Conservation (phyloP, 768 basidiomycete genomes). For the Hygrophoropsis aurantiaca region DNA sequence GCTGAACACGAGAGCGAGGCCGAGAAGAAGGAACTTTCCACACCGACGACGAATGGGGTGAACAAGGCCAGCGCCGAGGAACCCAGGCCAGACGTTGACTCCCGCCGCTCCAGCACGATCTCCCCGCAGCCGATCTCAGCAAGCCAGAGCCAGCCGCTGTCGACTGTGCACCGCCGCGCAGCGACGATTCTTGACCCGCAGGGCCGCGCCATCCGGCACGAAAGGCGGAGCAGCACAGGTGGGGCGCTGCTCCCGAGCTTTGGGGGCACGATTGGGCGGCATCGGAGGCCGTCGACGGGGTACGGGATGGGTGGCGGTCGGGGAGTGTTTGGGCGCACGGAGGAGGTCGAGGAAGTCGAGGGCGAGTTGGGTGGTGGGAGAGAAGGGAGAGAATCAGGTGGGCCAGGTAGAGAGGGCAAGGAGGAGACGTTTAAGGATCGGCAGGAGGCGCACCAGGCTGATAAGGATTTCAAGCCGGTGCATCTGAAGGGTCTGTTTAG, state of each 20-base stretch:
- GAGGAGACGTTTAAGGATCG: slow-evolving; percentile 51
- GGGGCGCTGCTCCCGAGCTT: slow-evolving; percentile 49
- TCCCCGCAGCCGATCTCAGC: slow-evolving; percentile 33
- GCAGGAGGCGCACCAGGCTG: slow-evolving; percentile 47
- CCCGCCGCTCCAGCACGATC: slow-evolving; percentile 18
- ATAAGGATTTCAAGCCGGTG: slow-evolving; percentile 88
- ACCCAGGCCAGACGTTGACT: slow-evolving; percentile 20
- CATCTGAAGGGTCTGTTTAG: slow-evolving; percentile 96
- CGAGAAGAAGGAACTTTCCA: slow-evolving; percentile 28
- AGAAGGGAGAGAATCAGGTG: slow-evolving; percentile 37
- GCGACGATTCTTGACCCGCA: slow-evolving; percentile 76
- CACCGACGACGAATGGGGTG: slow-evolving; percentile 23
- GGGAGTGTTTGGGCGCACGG: slow-evolving; percentile 52
- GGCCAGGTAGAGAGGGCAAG: slow-evolving; percentile 22
- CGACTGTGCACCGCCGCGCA: slow-evolving; percentile 65
- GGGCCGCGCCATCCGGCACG: slow-evolving; percentile 61
- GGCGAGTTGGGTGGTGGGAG: too few relatives aligned
- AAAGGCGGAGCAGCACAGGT: slow-evolving; percentile 76
- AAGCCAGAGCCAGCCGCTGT: slow-evolving; percentile 58
- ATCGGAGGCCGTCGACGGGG: slow-evolving; percentile 72
- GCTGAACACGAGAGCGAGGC: slow-evolving; percentile 36
- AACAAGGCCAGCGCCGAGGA: background rate
- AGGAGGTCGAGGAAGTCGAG: slow-evolving; percentile 45
- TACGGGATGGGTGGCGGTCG: slow-evolving; percentile 37
- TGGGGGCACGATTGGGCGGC: slow-evolving; percentile 63